Evolutionary conservation across 768 basidiomycete genomes (phyloP).

Genomic region (Leucogyrophana mollusca): DNA sequence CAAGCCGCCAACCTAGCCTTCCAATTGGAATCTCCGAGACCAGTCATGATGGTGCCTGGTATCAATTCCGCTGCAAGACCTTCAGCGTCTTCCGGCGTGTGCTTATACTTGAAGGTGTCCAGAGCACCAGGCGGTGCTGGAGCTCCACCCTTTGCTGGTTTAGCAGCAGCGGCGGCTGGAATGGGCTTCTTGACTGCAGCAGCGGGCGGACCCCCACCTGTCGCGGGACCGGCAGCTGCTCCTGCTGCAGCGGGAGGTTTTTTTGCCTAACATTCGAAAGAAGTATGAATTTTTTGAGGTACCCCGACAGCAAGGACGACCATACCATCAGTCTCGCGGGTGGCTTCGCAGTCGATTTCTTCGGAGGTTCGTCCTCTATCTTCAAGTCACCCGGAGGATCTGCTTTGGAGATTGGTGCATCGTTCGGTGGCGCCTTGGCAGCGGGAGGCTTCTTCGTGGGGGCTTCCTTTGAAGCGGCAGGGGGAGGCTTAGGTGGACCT

Average conservation of each 20-base stretch:
- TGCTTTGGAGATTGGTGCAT: constrained; percentile 19
- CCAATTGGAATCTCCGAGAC: constrained; percentile 89
- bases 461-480: constrained; percentile 29
- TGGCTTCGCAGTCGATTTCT: constrained; percentile 51
- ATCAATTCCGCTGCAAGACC: constrained; percentile 69
- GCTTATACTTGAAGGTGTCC: constrained; percentile 89
- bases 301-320: constrained; percentile 6
- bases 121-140: constrained; percentile 51
- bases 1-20: constrained; percentile 85
- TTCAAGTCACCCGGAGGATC: constrained; percentile 7
- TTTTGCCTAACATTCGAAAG: constrained; percentile 41
- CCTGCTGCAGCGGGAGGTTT: constrained; percentile 45
- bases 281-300: constrained; percentile 2
- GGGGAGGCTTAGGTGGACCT: constrained; percentile 42
- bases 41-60: constrained; percentile 65
- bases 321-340: constrained; percentile 46
- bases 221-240: constrained; percentile 20
- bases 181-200: constrained; percentile 44
- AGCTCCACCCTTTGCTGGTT: constrained; percentile 47
- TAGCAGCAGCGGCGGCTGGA: constrained; percentile 35
- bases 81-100: constrained; percentile 91
- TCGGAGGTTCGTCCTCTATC: constrained; percentile 32
- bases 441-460: constrained; percentile 36
- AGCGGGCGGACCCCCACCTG: constrained; percentile 26
- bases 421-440: constrained; percentile 23